Conservation (phyloP, 768 basidiomycete species). For the Kwoniella newhampshirensis region DNA sequence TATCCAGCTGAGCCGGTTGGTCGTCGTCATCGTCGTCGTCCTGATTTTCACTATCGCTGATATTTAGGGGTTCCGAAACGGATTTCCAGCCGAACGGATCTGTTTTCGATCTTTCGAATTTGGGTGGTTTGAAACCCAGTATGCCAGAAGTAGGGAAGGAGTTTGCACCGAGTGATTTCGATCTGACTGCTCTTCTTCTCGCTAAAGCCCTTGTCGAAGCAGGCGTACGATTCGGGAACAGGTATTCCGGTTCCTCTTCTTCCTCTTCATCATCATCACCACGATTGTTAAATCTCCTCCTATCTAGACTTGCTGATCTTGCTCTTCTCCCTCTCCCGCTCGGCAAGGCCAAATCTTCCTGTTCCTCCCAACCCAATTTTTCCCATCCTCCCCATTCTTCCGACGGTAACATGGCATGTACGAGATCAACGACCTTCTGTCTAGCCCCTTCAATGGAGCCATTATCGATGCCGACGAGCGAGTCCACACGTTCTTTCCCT, state of each 20-base stretch:
- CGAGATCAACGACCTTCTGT: constrained; percentile 40
- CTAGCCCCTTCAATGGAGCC: constrained; percentile 33
- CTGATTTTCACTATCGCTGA: constrained; percentile 6
- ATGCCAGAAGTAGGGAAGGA: constrained; percentile 5
- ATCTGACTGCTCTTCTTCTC: constrained; percentile 22
- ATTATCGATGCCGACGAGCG: too few species aligned
- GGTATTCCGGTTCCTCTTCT: constrained; percentile 51
- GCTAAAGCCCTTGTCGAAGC: constrained; percentile 32
- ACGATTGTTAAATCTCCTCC: neutral
- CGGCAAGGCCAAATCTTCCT: constrained; percentile 16
- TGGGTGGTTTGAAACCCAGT: neutral
- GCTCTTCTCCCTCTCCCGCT: constrained; percentile 7
- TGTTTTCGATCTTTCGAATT: constrained; percentile 16
- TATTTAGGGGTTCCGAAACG: neutral
- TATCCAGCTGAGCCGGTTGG: neutral
- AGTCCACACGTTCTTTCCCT: constrained; percentile 2
- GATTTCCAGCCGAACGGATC: constrained; percentile 3
- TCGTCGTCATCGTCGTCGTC: neutral
- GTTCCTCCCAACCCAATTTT: constrained; percentile 50
- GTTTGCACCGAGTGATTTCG: constrained; percentile 22
- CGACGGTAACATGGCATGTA: constrained; percentile 45
- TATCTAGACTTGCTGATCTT: constrained; percentile 14
- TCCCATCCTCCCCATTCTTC: constrained; percentile 54
- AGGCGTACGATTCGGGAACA: constrained; percentile 52
- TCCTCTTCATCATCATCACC: constrained; percentile 35